Base-by-base conservation (phyloP, 2,329 filamentous ascomycete species). In the Cryphonectria parasitica region DNA sequence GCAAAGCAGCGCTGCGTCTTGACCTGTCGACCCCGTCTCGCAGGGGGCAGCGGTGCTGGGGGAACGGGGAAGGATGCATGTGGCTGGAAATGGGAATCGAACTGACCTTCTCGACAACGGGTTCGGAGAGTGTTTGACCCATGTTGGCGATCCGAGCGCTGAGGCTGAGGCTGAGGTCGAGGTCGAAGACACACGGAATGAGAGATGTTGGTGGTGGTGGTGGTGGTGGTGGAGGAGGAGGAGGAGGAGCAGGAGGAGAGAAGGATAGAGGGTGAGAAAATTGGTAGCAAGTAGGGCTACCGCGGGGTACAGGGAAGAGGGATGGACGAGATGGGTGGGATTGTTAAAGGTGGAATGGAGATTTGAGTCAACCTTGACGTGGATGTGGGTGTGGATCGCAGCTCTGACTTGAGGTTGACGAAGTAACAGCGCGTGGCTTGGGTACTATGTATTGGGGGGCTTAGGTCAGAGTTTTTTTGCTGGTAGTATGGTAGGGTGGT, bases 61-160 rank as follows among this genome's bases (percentile, higher is more conserved):
- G 28, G 4, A 15, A 2, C 31, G 45, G 25, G 45, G 39, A 17
- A 58, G 19, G 64, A 56, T 49, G 34, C 15, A 49, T 25, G n/a
- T 22, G 13, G 41, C 54, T 52, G 49, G 52, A 39, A 31, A 72
- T n/a, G 69, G 64, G 71, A 25, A 8, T 19, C 43, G 22, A 72
- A 83, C 89, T 81, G 88, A 99, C 96, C 95, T 99, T 99, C 82
- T 98, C 96, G 82, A 97, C 92, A 79, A 99, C 95, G 79, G 96
- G 96, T 88, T 99, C 96, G 79, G 95, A 98, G 80, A 99, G 91
- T 83, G 96, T 99, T 88, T 99, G 96, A 89, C 96, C 96, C 96
- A 99, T 99, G 45, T 49, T 49, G 84, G 80, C 82, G 69, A 10
- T 25, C 22, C 36, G 13, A 19, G 19, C 36, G 58, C 45, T 63